Conservation (phyloP, 148 eudicot genomes). For the Cornus kousa region DNA sequence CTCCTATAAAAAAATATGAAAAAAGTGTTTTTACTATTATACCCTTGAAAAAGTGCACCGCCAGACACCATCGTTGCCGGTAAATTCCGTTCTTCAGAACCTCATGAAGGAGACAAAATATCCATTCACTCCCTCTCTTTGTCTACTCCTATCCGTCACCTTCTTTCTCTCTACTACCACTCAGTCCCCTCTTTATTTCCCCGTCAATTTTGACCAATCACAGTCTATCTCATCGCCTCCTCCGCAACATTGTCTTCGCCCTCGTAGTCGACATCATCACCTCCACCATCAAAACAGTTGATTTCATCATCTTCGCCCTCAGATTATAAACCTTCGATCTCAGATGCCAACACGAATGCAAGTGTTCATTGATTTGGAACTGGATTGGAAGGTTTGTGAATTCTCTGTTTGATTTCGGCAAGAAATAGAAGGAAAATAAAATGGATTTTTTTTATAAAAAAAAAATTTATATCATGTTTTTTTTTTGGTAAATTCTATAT, state of each 20-base stretch:
- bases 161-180: conserved; percentile 51
- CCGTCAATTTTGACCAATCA: conserved; percentile 5
- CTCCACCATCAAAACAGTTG: neutral
- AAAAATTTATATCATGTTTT: too few relatives aligned
- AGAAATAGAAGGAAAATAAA: too few relatives aligned
- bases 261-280: too few relatives aligned
- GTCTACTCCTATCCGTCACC: conserved; percentile 48
- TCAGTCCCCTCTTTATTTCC: conserved; percentile 21
- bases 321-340: neutral
- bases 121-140: conserved; percentile 63
- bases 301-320: neutral
- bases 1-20: too few relatives aligned
- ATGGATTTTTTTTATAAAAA: too few relatives aligned
- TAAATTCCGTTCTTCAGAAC: conserved; percentile 10
- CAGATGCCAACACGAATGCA: neutral
- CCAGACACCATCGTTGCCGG: too few relatives aligned
- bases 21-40: too few relatives aligned
- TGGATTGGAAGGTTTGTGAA: conserved; percentile 51
- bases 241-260: too few relatives aligned
- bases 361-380: neutral
- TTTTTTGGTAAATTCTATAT: too few relatives aligned
- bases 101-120: conserved; percentile 51
- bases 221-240: neutral
- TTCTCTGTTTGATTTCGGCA: too few relatives aligned
- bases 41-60: too few relatives aligned